A percentile compares a stretch with the other conserved stretches of the same genome.
phyloP scores from a whole-genome alignment of 2,329 filamentous ascomycete species.

The Aureobasidium sp. region DNA sequence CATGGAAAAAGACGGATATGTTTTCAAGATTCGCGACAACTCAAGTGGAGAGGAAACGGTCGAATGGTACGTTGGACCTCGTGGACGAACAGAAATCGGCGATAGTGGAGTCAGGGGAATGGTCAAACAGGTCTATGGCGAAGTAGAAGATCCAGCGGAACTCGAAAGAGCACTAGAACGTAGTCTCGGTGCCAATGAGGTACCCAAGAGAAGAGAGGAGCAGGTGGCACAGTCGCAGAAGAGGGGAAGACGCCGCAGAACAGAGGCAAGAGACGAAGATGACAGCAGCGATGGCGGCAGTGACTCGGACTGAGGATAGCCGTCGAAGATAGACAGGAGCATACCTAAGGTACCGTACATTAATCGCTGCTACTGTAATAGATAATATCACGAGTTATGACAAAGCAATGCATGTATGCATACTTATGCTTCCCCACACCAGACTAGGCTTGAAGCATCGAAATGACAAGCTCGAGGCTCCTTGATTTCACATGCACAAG shows the following conservation, averaged over 20 bases:
- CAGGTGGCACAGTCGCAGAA: neutral
- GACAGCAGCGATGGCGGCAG: slow-evolving; percentile 2
- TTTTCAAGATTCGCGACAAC: slow-evolving; percentile 64
- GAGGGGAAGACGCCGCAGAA: neutral
- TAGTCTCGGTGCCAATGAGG: slow-evolving; percentile 22
- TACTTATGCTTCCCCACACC: neutral
- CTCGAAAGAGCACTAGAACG: slow-evolving; percentile 26
- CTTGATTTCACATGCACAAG: neutral
- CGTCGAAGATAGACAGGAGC: neutral
- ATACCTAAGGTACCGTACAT: neutral
- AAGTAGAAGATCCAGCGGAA: slow-evolving; percentile 23
- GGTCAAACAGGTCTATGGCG: slow-evolving; percentile 49
- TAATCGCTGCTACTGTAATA: neutral
- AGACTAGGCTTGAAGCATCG: neutral
- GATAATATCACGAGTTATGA: neutral
- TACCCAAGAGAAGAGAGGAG: neutral
- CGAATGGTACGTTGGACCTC: slow-evolving; percentile 76
- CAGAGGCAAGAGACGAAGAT: neutral
- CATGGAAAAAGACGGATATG: slow-evolving; percentile 75
- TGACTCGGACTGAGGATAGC: slow-evolving; percentile 10
- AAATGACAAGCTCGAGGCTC: neutral
- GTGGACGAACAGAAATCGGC: slow-evolving; percentile 78
- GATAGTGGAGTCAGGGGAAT: slow-evolving; percentile 65
- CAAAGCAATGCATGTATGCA: neutral
- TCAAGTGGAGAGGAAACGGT: slow-evolving; percentile 64